These are phyloP conservation scores for Salicornia ramosissima DNA, from an alignment of 148 eudicot genomes.

Conservation along the genomic window DNA sequence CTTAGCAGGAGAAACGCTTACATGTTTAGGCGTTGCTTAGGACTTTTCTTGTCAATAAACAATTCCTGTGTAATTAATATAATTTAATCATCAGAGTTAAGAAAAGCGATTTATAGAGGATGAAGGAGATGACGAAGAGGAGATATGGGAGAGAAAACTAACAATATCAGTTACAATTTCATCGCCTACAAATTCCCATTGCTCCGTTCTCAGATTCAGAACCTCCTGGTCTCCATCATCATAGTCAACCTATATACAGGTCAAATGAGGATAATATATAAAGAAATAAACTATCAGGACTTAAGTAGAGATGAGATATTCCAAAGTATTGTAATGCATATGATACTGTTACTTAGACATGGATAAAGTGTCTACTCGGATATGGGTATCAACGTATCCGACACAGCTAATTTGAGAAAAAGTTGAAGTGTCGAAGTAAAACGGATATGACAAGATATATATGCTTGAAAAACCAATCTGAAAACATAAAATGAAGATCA, in stretches of 20 bases:
- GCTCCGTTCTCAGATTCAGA: constrained; percentile 43
- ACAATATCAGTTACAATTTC: constrained; percentile 26
- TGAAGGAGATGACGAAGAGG: background rate
- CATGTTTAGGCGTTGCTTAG: constrained; percentile 13
- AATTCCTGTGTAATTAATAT: constrained; percentile 20
- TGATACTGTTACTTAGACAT: no score
- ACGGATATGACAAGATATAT: background rate
- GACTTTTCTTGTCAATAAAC: constrained; percentile 10
- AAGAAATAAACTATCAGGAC: constrained; percentile 10
- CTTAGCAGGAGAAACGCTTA: constrained; percentile 17
- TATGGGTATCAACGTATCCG: no score
- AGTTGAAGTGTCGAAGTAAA: no score
- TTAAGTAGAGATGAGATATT: background rate
- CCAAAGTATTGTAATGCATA: background rate
- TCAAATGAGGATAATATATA: background rate
- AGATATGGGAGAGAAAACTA: constrained; percentile 9
- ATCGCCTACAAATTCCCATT: constrained; percentile 38
- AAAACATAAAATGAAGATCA: background rate
- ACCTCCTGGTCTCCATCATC: constrained; percentile 56
- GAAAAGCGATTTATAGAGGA: background rate
- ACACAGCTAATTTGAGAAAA: no score
- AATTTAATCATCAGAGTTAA: background rate
- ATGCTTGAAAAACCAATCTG: background rate
- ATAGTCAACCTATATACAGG: constrained; percentile 34
- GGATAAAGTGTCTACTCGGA: no score